These are phyloP conservation scores for Phaseolus coccineus DNA, from an alignment of 331 rosid genomes.

Conservation along the genomic window DNA sequence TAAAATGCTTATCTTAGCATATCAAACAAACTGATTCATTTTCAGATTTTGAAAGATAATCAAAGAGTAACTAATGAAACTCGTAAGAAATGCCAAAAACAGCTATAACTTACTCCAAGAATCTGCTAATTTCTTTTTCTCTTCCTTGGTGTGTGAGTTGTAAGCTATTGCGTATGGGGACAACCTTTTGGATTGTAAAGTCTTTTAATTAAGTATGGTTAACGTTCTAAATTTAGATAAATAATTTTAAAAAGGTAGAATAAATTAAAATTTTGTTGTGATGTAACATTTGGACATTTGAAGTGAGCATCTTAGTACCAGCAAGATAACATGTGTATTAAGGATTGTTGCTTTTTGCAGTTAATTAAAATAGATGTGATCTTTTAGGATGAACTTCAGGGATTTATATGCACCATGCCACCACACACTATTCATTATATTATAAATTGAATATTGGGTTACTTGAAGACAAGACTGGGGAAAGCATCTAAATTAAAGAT, in stretches of 20 bases:
- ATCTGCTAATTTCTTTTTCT: slow-evolving; percentile 45
- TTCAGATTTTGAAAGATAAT: slow-evolving; percentile 5
- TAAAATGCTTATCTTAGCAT: not conserved
- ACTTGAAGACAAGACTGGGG: slow-evolving; percentile 37
- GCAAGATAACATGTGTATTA: slow-evolving; percentile 31
- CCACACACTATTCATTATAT: slow-evolving; percentile 39
- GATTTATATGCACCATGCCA: slow-evolving; percentile 42
- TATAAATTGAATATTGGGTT: slow-evolving; percentile 21
- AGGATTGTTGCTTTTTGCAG: slow-evolving; percentile 32
- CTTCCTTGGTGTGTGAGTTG: slow-evolving; percentile 44
- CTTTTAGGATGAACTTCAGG: slow-evolving; percentile 35
- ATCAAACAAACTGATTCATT: slow-evolving; percentile 9
- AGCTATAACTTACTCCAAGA: slow-evolving; percentile 48
- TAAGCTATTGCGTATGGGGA: slow-evolving; percentile 46
- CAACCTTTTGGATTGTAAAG: slow-evolving; percentile 29
- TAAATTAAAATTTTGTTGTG: slow-evolving; percentile 22
- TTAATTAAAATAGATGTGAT: slow-evolving; percentile 35
- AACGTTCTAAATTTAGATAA: slow-evolving; percentile 33
- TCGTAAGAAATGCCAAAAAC: slow-evolving; percentile 38
- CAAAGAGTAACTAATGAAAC: slow-evolving; percentile 8
- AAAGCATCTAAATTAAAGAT: slow-evolving; percentile 39
- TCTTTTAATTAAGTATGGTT: slow-evolving; percentile 19
- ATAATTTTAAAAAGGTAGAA: slow-evolving; percentile 31
- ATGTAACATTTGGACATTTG: slow-evolving; percentile 21
- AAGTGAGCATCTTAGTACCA: slow-evolving; percentile 37